Conservation (phyloP, 2,329 filamentous ascomycete genomes). For the Stachybotrys chlorohalonatus region DNA sequence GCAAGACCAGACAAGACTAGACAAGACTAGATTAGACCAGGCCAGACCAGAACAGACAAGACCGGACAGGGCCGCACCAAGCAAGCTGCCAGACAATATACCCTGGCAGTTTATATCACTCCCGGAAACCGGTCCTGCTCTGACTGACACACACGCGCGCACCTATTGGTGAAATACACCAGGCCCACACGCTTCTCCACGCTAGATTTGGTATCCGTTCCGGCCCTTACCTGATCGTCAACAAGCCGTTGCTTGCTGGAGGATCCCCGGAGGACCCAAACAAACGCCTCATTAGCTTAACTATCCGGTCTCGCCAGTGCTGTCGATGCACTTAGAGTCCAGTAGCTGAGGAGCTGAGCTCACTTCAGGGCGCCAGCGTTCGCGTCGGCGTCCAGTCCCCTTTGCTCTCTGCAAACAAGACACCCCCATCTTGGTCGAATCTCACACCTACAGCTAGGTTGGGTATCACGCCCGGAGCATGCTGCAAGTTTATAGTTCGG, state of each 20-base stretch:
- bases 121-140: conserved; percentile 21
- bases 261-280: not conserved
- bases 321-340: not conserved
- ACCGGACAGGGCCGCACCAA: not conserved
- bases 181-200: conserved; percentile 33
- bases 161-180: conserved; percentile 30
- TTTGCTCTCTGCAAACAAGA: not conserved
- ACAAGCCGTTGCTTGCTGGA: conserved; percentile 2
- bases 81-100: not conserved
- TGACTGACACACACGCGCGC: conserved; percentile 34
- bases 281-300: no score
- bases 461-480: not conserved
- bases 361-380: not conserved
- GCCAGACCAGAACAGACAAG: not conserved
- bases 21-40: not conserved
- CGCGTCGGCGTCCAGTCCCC: not conserved
- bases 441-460: not conserved
- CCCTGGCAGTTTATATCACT: no score
- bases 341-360: not conserved
- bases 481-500: not conserved
- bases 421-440: not conserved
- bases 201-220: conserved; percentile 12
- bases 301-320: not conserved
- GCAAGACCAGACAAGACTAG: not conserved
- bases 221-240: conserved; percentile 10